Conservation (phyloP, 164 flowering plant genomes). For the Echeveria elegans region DNA sequence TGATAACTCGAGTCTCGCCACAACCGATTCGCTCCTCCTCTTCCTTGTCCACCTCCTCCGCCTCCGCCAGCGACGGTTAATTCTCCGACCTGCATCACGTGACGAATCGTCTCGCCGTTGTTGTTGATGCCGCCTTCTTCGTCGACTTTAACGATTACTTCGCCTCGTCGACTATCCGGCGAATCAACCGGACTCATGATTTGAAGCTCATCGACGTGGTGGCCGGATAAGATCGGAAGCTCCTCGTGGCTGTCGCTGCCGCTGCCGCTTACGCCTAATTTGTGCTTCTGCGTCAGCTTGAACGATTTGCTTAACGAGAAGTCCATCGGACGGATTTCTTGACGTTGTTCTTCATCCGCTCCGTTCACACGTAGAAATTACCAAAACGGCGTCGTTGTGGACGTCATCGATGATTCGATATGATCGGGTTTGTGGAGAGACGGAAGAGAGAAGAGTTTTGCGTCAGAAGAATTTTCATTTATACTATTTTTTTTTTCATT, state of each 20-base stretch:
- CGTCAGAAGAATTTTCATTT: not conserved
- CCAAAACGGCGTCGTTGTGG: not conserved
- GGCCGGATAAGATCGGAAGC: conserved; percentile 26
- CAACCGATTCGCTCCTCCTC: not conserved
- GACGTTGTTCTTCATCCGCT: not conserved
- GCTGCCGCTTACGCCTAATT: conserved; percentile 12
- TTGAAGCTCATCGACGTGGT: conserved; percentile 4
- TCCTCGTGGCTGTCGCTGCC: conserved; percentile 16
- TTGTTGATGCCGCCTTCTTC: conserved; percentile 1
- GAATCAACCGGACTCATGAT: conserved; percentile 11
- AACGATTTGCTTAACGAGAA: conserved; percentile 24
- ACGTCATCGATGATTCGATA: too few species aligned
- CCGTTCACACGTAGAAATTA: not conserved
- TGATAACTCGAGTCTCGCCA: conserved; percentile 9
- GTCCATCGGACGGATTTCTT: not conserved
- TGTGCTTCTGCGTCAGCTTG: too few species aligned
- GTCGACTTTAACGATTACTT: conserved; percentile 29
- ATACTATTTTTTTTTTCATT: not conserved
- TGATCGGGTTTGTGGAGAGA: not conserved
- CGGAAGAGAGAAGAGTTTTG: not conserved
- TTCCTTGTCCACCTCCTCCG: too few species aligned
- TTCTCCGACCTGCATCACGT: not conserved
- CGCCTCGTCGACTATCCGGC: conserved; percentile 12
- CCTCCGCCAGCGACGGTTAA: not conserved
- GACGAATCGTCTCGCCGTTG: not conserved